Evolutionary conservation across 495 filamentous ascomycete genomes (phyloP), one percentile per base, ranked within the genome.

Genomic region (Paragyromitra xinjiangensis): DNA sequence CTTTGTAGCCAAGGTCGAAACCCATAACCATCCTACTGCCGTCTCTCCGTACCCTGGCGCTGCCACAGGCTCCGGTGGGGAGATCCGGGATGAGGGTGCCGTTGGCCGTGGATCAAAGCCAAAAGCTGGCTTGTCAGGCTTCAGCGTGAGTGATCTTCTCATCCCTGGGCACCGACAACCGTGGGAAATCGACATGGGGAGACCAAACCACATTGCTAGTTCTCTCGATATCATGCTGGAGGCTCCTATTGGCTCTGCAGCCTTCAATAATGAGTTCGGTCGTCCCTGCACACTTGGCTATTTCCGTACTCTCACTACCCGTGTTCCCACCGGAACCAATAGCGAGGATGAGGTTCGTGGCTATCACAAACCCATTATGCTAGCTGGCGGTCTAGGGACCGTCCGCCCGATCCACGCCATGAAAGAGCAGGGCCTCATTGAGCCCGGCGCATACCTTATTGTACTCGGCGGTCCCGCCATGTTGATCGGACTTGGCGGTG

Each of bases 311-410:
- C 85, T 99, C 3, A 87, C 95, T 24, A 91, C 88, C 26, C 86
- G 90, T 51, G 87, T 91, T 56, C 85, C 89, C 62, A 84, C 88
- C 19, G 53, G 22, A 3, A 86, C 85, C n/a, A 88, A 88, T 67
- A 89, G 88, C 42, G 85, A 87, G 58, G 86, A 87, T 3, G 95
- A 99, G 62, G 85, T 92, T 62, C 87, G 96, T 78, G 95, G 95
- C 16, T 99, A 97, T 80, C 95, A 98, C 86, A 99, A 99, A 85
- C 95, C 95, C 6, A 98, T 99, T 83, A 97, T 99, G 94, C 91
- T 99, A 85, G 95, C 96, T 69, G 96, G 95, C 74, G 95, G 96
- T 82, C 88, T 97, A 56, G 96, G 95, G 45, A 97, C 92, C n/a
- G 94, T 98, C n/a, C 85, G 96, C 70, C 95, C 95, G 0, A 90